Evolutionary conservation across 352 stramenopile species (phyloP).

Genomic region (Pythium coloratum): DNA sequence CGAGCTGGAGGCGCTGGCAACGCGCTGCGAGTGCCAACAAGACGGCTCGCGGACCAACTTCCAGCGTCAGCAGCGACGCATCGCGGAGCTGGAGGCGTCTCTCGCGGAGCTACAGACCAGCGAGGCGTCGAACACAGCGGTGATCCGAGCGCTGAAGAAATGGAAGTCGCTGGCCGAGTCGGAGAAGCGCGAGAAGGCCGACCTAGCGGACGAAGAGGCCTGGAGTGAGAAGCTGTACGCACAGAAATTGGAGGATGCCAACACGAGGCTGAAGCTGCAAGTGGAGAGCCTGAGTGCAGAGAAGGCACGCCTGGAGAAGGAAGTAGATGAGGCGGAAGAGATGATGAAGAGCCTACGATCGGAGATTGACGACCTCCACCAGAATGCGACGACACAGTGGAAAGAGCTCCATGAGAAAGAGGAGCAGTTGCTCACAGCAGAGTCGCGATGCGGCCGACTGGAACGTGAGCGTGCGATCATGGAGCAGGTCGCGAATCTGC

Average conservation of each 20-base stretch:
- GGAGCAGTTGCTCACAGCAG: conserved; percentile 59
- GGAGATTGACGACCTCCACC: conserved; percentile 42
- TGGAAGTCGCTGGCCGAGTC: conserved; percentile 44
- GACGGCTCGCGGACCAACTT: conserved; percentile 4
- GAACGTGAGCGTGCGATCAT: conserved; percentile 76
- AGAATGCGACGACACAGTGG: conserved; percentile 37
- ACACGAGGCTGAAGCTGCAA: conserved; percentile 25
- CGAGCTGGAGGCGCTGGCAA: conserved; percentile 57
- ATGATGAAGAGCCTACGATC: conserved; percentile 35
- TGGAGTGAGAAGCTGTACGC: conserved; percentile 43
- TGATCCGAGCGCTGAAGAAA: conserved; percentile 43
- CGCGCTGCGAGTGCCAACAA: conserved; percentile 41
- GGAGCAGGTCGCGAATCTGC: conserved; percentile 76
- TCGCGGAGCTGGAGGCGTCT: conserved; percentile 34
- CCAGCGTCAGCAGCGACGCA: conserved; percentile 37
- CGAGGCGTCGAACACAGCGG: conserved; percentile 37
- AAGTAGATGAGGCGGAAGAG: conserved; percentile 25
- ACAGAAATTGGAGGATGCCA: conserved; percentile 49
- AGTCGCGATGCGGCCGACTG: conserved; percentile 65
- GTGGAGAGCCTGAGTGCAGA: conserved; percentile 35
- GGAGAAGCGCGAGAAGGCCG: conserved; percentile 39
- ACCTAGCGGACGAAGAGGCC: conserved; percentile 27
- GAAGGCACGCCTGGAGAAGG: conserved; percentile 19
- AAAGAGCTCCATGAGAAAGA: conserved; percentile 50
- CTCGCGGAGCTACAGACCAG: conserved; percentile 39